phyloP scores from a whole-genome alignment of 495 filamentous ascomycete species.

The Pyrenula massariospora region DNA sequence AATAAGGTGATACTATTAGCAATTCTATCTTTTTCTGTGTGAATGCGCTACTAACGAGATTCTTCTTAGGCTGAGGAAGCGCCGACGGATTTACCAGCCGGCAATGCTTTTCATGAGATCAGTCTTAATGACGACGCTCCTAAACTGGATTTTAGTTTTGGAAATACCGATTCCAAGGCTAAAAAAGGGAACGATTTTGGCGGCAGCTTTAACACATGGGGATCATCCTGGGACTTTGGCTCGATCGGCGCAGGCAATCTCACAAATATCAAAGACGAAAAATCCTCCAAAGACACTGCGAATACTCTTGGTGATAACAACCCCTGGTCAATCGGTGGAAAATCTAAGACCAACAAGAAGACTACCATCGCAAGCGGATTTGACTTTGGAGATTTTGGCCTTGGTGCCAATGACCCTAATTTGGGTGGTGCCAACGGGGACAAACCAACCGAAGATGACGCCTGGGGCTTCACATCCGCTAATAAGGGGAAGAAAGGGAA shows the following conservation, averaged over 20 bases:
- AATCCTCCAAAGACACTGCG: conserved; percentile 17
- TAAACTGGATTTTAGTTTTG: conserved; percentile 34
- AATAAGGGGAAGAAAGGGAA: conserved; percentile 14
- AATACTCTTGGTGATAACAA: conserved; percentile 12
- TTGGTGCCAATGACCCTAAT: conserved; percentile 11
- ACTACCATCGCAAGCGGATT: conserved; percentile 26
- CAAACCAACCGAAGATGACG: conserved; percentile 5
- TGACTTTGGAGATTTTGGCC: conserved; percentile 32
- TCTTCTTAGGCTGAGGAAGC: conserved; percentile 3
- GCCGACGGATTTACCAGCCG: conserved; percentile 6
- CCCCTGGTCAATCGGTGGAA: conserved; percentile 24
- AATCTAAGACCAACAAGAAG: conserved; percentile 24
- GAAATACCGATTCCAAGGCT: conserved; percentile 17
- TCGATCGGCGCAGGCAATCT: conserved; percentile 22
- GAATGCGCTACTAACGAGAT: too few relatives aligned
- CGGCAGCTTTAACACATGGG: conserved; percentile 35
- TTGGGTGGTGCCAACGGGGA: conserved; percentile 5
- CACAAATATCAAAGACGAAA: conserved; percentile 14
- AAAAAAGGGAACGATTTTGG: conserved; percentile 11
- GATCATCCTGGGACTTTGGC: conserved; percentile 27
- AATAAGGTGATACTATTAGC: conserved; percentile 12
- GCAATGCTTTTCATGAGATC: conserved; percentile 32
- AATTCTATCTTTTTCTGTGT: too few relatives aligned
- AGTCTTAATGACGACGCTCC: conserved; percentile 28
- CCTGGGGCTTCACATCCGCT: conserved; percentile 7